A percentile compares a stretch with the other conserved stretches of the same genome.
These are phyloP conservation scores for Diaporthe citri DNA, from an alignment of 2,329 filamentous ascomycete genomes.

Conservation along the genomic window DNA sequence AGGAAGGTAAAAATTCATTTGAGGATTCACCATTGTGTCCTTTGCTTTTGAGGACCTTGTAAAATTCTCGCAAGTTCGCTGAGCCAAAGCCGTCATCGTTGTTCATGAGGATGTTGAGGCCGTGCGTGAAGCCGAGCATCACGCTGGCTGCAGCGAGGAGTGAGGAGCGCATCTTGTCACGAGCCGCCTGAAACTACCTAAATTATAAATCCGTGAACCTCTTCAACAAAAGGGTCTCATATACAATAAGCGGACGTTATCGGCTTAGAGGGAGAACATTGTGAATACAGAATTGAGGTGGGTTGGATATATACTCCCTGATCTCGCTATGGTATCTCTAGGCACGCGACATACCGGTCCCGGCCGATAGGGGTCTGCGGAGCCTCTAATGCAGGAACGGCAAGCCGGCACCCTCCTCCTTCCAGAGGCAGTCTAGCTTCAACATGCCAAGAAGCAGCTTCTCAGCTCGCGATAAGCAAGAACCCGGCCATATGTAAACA, in stretches of 20 bases:
- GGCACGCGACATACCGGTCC: neutral
- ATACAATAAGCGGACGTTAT: neutral
- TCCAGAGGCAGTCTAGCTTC: conserved; percentile 19
- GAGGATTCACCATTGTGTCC: conserved; percentile 65
- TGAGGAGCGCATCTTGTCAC: conserved; percentile 12
- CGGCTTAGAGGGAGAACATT: neutral
- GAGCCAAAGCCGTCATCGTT: conserved; percentile 57
- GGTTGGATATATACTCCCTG: neutral
- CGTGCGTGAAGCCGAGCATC: neutral
- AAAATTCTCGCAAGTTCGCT: conserved; percentile 57
- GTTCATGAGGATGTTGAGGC: conserved; percentile 28
- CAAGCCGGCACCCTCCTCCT: conserved; percentile 2
- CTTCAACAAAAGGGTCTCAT: neutral
- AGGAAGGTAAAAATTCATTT: neutral
- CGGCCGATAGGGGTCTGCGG: conserved; percentile 7
- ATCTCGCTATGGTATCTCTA: neutral
- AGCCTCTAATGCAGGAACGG: conserved; percentile 23
- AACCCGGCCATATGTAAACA: neutral
- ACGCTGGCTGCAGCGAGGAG: neutral
- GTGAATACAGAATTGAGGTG: neutral
- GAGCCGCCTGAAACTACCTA: neutral
- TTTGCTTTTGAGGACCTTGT: conserved; percentile 60
- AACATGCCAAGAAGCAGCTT: neutral
- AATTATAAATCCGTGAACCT: neutral
- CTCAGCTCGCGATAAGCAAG: conserved; percentile 14